phyloP scores from a whole-genome alignment of 306 rosid species.

The Glycine soja region DNA sequence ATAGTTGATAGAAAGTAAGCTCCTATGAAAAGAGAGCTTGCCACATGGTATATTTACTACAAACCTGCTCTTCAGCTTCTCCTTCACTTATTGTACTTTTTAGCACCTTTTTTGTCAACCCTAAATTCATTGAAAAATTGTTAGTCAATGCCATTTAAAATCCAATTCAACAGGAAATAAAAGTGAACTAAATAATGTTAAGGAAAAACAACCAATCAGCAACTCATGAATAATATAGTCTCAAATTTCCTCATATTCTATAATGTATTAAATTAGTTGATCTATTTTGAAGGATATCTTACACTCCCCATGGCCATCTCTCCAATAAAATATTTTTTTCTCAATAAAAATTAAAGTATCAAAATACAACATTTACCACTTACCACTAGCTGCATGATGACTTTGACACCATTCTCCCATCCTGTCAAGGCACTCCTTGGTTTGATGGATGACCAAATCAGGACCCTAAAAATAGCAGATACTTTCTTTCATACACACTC shows the following conservation, averaged over 20 bases:
- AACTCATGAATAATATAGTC: not conserved
- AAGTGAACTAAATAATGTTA: not conserved
- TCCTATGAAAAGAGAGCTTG: conserved; percentile 16
- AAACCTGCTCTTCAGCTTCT: conserved; percentile 94
- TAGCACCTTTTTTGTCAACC: conserved; percentile 78
- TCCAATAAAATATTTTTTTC: not conserved
- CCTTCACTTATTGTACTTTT: conserved; percentile 76
- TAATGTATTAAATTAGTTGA: conserved; percentile 1
- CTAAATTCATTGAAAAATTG: conserved; percentile 54
- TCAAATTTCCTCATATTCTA: conserved; percentile 15
- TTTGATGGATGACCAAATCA: conserved; percentile 90
- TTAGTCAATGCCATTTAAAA: conserved; percentile 38
- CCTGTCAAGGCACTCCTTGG: conserved; percentile 76
- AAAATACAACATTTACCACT: conserved; percentile 49
- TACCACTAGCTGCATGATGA: conserved; percentile 96
- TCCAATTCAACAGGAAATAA: conserved; percentile 31
- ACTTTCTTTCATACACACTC: conserved; percentile 26
- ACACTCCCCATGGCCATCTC: not conserved
- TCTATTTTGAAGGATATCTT: conserved; percentile 31
- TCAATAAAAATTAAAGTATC: conserved; percentile 23
- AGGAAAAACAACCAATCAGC: conserved; percentile 10
- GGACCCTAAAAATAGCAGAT: conserved; percentile 78
- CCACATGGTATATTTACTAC: conserved; percentile 40
- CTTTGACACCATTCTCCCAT: conserved; percentile 99
- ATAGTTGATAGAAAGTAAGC: conserved; percentile 11